Conservation (phyloP, 305 asterid genomes). For the Petunia hybrid region DNA sequence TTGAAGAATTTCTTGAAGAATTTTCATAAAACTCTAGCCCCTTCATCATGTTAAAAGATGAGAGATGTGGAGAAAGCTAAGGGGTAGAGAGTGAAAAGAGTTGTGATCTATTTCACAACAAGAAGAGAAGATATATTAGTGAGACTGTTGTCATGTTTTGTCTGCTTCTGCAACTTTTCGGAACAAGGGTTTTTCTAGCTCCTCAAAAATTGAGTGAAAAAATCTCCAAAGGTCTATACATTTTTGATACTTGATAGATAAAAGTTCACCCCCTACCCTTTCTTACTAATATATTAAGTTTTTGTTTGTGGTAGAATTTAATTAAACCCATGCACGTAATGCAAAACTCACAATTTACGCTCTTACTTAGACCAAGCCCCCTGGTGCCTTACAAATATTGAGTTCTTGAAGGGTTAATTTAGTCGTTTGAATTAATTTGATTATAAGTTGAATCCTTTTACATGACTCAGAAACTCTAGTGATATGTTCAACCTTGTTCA, state of each 20-base stretch:
- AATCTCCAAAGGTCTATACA: too few relatives aligned
- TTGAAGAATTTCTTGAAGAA: constrained; percentile 48
- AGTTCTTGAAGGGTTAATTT: constrained; percentile 41
- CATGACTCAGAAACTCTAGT: constrained; percentile 32
- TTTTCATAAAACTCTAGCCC: background rate
- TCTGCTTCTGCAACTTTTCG: constrained; percentile 55
- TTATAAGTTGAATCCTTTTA: constrained; percentile 32
- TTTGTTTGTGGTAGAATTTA: too few relatives aligned
- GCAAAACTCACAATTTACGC: too few relatives aligned
- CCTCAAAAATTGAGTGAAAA: too few relatives aligned
- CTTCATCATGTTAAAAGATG: background rate
- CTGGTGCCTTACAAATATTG: background rate
- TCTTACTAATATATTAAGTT: too few relatives aligned
- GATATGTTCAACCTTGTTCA: constrained; percentile 54
- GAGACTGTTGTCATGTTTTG: constrained; percentile 55
- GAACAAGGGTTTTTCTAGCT: background rate
- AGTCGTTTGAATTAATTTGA: constrained; percentile 43
- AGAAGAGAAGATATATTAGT: constrained; percentile 54
- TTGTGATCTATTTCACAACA: constrained; percentile 46
- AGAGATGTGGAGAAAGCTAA: background rate
- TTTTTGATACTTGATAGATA: too few relatives aligned
- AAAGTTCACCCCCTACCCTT: too few relatives aligned
- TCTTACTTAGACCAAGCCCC: too few relatives aligned
- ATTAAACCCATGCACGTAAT: too few relatives aligned
- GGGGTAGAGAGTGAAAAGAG: background rate